A percentile compares a stretch with the other conserved stretches of the same genome.
Evolutionary conservation across 768 basidiomycete genomes (phyloP).

Genomic region (Pholiota conissans): DNA sequence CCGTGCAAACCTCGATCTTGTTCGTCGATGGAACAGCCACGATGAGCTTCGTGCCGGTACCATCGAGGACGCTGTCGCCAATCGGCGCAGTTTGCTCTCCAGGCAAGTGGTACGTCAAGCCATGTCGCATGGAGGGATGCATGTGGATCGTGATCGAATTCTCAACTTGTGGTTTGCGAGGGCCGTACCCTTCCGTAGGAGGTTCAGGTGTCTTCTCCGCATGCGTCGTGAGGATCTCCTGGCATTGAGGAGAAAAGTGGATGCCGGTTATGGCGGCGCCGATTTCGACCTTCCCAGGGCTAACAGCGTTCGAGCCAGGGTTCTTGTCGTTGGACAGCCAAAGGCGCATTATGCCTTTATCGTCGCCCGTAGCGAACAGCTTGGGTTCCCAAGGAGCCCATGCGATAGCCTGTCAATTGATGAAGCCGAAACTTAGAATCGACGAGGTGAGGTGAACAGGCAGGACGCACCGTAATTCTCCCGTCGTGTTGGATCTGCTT

Average conservation of each 20-base stretch:
- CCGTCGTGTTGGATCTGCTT: constrained; percentile 75
- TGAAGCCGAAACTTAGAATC: not conserved
- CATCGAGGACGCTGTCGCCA: constrained; percentile 49
- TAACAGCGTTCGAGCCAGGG: constrained; percentile 34
- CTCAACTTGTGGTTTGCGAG: constrained; percentile 20
- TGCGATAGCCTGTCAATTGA: constrained; percentile 64
- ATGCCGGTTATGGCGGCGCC: constrained; percentile 67
- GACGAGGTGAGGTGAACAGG: not conserved
- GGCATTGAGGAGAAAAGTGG: constrained; percentile 76
- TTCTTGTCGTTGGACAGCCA: constrained; percentile 41
- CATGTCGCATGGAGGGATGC: constrained; percentile 61
- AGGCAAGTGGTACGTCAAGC: constrained; percentile 37
- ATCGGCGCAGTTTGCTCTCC: constrained; percentile 48
- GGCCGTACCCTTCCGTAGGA: constrained; percentile 8
- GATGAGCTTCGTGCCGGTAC: constrained; percentile 25
- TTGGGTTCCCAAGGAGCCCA: constrained; percentile 87
- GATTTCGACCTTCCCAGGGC: constrained; percentile 45
- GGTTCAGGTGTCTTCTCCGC: constrained; percentile 17
- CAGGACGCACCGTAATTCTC: constrained; percentile 47
- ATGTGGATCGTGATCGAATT: constrained; percentile 51
- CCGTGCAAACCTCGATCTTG: constrained; percentile 29
- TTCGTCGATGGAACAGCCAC: constrained; percentile 25
- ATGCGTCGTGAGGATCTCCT: constrained; percentile 85
- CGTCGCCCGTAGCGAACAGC: constrained; percentile 74
- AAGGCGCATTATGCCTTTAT: constrained; percentile 41